Evolutionary conservation across 306 rosid species (phyloP).

Genomic region (Trifolium pratense): DNA sequence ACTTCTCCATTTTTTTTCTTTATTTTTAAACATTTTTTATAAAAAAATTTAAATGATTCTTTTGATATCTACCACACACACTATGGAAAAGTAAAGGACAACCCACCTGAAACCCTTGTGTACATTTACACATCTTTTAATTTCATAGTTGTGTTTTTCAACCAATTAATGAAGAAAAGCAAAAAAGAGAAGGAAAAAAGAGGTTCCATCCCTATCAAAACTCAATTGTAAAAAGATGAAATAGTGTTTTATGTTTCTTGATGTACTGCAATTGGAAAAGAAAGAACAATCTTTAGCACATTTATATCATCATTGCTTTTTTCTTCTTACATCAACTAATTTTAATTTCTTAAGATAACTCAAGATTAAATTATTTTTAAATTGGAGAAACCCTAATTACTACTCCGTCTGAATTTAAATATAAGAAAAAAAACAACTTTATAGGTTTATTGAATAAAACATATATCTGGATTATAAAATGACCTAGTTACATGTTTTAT

Average conservation of each 20-base stretch:
- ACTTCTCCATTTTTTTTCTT: slow-evolving; percentile 5
- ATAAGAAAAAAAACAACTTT: too few relatives aligned
- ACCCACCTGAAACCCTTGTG: slow-evolving; percentile 30
- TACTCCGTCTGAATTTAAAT: too few relatives aligned
- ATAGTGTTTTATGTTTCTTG: slow-evolving; percentile 54
- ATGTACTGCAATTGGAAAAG: slow-evolving; percentile 43
- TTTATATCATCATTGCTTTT: slow-evolving; percentile 50
- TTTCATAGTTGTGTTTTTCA: slow-evolving; percentile 33
- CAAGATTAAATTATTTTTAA: slow-evolving; percentile 25
- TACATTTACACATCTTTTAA: slow-evolving; percentile 44
- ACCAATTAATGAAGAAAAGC: slow-evolving; percentile 45
- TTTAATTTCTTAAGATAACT: slow-evolving; percentile 9
- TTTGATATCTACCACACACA: slow-evolving; percentile 25
- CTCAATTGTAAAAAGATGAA: slow-evolving; percentile 45
- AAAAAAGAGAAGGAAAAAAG: neutral
- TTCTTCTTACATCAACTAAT: slow-evolving; percentile 22
- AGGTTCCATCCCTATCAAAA: slow-evolving; percentile 46
- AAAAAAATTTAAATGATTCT: slow-evolving; percentile 44
- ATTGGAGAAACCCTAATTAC: neutral
- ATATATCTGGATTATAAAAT: too few relatives aligned
- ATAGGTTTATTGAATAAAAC: too few relatives aligned
- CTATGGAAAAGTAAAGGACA: slow-evolving; percentile 36
- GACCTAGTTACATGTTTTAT: too few relatives aligned
- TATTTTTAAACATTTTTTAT: neutral
- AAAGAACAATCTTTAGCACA: slow-evolving; percentile 48